Conservation (phyloP, 176 grass and related monocot species). For the Olyra latifolia region DNA sequence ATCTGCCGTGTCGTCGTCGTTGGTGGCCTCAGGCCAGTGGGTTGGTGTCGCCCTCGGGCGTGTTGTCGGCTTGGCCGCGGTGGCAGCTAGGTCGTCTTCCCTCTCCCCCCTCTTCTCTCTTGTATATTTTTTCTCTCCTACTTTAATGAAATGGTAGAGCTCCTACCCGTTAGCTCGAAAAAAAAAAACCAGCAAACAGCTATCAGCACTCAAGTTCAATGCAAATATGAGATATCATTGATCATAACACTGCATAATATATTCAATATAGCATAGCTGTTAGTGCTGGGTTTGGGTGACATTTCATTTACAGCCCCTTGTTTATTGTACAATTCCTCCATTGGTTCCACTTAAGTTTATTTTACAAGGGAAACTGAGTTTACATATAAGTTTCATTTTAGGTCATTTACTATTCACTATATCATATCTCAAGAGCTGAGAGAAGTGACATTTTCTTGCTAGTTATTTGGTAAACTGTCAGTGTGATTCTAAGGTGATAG, state of each 20-base stretch:
- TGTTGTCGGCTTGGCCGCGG: no score
- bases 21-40: no score
- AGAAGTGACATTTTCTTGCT: neutral
- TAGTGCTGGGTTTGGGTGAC: neutral
- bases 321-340: conserved; percentile 25
- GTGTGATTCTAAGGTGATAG: neutral
- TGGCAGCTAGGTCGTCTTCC: no score
- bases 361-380: conserved; percentile 9
- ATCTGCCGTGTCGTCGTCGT: no score
- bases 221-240: conserved; percentile 11
- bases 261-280: neutral
- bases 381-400: conserved; percentile 29
- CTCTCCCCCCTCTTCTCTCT: no score
- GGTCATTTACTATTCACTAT: conserved; percentile 6
- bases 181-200: neutral
- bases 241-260: conserved; percentile 8
- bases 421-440: conserved; percentile 9
- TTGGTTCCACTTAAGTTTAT: conserved; percentile 12
- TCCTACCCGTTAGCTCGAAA: no score
- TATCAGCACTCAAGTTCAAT: neutral
- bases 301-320: neutral
- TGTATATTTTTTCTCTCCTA: no score
- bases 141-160: no score
- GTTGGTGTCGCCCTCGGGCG: no score
- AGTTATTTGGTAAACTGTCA: conserved; percentile 2